Conservation (phyloP, 352 stramenopile genomes). For the Globisporangium canariense region DNA sequence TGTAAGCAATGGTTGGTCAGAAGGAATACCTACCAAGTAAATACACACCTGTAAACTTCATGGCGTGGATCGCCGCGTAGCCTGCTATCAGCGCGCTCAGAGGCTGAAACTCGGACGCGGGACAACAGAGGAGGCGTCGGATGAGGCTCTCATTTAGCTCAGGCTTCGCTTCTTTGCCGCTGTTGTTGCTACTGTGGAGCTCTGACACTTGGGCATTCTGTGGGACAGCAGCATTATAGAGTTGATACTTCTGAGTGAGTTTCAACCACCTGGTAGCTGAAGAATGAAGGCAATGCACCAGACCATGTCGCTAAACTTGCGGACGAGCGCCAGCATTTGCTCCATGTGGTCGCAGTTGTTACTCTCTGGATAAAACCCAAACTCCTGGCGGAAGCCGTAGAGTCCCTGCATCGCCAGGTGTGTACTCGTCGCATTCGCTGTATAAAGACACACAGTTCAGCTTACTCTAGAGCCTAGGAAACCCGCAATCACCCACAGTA, state of each 20-base stretch:
- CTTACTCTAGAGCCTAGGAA: neutral
- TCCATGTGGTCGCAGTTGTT: constrained; percentile 22
- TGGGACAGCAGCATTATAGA: neutral
- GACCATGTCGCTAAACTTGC: constrained; percentile 17
- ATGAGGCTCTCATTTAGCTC: constrained; percentile 18
- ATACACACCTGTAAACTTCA: constrained; percentile 26
- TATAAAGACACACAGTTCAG: neutral
- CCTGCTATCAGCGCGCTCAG: constrained; percentile 33
- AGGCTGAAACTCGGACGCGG: constrained; percentile 31
- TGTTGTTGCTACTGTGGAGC: neutral
- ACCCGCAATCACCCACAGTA: neutral
- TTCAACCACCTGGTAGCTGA: neutral
- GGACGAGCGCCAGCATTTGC: constrained; percentile 15
- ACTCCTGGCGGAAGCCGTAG: constrained; percentile 23
- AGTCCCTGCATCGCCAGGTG: constrained; percentile 28
- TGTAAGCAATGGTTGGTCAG: neutral
- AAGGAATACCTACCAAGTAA: constrained; percentile 10
- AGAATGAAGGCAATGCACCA: neutral
- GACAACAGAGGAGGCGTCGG: constrained; percentile 21
- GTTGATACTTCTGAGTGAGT: neutral
- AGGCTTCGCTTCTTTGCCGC: neutral
- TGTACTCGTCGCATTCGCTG: neutral
- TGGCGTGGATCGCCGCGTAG: constrained; percentile 26
- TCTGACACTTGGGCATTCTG: constrained; percentile 9
- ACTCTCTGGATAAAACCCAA: constrained; percentile 21